Evolutionary conservation across 1,284 basidiomycete species (phyloP), one percentile per base, ranked within the genome.

Genomic region (Phylloboletellus chloephorus): DNA sequence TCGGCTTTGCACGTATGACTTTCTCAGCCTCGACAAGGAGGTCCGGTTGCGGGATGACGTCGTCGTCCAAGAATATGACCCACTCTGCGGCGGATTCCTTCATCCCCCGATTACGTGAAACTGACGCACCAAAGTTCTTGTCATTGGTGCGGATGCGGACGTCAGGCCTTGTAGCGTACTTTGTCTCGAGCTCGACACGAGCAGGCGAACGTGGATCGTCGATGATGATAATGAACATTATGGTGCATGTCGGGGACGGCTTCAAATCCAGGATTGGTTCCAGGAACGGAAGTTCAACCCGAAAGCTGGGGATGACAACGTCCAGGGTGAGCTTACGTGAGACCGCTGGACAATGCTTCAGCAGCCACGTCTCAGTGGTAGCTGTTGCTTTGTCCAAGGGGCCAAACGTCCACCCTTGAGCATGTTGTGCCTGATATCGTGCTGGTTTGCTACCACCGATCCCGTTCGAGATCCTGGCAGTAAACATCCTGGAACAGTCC

Each of bases 171-270:
- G 38, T 35, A 16, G 32, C 46, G 7, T 50, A 60, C 34, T 38
- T 54, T n/a, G 44, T 20, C 34, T 60, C 54, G 3, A 57, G 50
- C 22, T 54, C 49, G 12, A 29, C 70, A 65, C 52, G 43, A 12
- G 34, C 16, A 0, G 67, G 58, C 0, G 77, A 74, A 6, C 38
- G 12, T 0, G 76, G 76, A 51, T 79, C 55, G 48, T 81, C 79
- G 19, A 79, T 54, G 43, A 79, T 74, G 54, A 79, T 63, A 41
- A 80, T 74, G 52, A 74, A 77, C 69, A 73, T 76, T 0, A 68
- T 65, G 0, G 58, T 64, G 46, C 69, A 73, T 0, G 67, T 67
- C 0, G 53, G 7, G 0, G 74, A 71, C 2, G 68, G 51, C 32
- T 65, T 43, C 15, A 79, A 64, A 3, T 54, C 49, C 8, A 79